A percentile compares a stretch with the other conserved stretches of the same genome.
These are phyloP conservation scores for Thielaviopsis euricoi DNA, from an alignment of 2,329 filamentous ascomycete genomes.

Conservation along the genomic window DNA sequence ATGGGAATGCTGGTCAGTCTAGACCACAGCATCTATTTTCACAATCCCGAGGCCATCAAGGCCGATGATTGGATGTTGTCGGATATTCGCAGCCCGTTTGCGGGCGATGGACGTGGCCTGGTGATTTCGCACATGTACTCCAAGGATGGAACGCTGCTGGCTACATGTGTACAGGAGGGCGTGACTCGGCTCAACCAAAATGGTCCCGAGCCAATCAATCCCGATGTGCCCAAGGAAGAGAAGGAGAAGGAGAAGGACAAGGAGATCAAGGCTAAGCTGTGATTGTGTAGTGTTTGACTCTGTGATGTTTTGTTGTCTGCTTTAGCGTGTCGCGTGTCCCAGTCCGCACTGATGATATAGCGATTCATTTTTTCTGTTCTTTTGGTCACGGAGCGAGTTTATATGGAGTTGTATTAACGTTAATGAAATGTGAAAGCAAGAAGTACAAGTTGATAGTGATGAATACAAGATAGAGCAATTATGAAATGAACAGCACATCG, in stretches of 20 bases:
- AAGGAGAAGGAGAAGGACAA: slow-evolving; percentile 3
- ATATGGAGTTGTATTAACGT: background rate
- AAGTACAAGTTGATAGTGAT: background rate
- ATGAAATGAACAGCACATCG: background rate
- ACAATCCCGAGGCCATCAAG: slow-evolving; percentile 39
- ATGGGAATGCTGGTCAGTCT: slow-evolving; percentile 76
- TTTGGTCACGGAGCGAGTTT: background rate
- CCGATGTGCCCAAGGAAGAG: slow-evolving; percentile 15
- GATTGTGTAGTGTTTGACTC: slow-evolving; percentile 1
- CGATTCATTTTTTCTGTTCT: background rate
- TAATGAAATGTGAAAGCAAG: background rate
- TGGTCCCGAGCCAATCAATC: slow-evolving; percentile 8
- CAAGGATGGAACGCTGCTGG: slow-evolving; percentile 54
- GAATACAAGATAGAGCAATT: too few species aligned
- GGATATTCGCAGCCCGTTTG: slow-evolving; percentile 69
- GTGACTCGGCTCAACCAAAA: slow-evolving; percentile 8
- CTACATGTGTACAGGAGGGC: slow-evolving; percentile 65
- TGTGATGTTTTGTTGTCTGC: background rate
- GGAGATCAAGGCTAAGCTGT: background rate
- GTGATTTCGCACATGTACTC: slow-evolving; percentile 61
- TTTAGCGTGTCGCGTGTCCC: background rate
- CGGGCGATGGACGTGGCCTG: slow-evolving; percentile 58
- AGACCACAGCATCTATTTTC: slow-evolving; percentile 59
- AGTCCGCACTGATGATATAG: background rate
- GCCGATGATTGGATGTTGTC: slow-evolving; percentile 64